A percentile compares a stretch with the other conserved stretches of the same genome.
Evolutionary conservation across 176 grass and related monocot species (phyloP).

Genomic region (Oryza rufipogon): DNA sequence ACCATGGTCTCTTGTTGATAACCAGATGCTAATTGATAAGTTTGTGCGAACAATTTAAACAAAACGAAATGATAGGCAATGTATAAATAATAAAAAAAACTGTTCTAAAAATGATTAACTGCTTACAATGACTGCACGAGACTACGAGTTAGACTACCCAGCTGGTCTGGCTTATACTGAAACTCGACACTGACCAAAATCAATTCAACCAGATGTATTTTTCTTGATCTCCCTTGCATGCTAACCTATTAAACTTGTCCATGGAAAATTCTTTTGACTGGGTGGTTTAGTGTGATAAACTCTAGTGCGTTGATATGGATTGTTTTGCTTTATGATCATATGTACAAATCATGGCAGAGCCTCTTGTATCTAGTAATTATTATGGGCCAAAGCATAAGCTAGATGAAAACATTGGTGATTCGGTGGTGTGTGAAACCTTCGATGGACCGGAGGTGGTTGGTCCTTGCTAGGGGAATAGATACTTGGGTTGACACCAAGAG

Average conservation of each 20-base stretch:
- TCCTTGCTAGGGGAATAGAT: not conserved
- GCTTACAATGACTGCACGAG: not conserved
- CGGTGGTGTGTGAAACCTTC: not conserved
- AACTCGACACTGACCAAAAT: not conserved
- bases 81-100: not conserved
- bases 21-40: not conserved
- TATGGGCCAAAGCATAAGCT: not conserved
- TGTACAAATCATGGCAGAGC: not conserved
- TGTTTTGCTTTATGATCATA: not conserved
- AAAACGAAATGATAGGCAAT: conserved; percentile 15
- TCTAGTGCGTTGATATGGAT: not conserved
- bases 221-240: not conserved
- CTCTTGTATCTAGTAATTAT: not conserved
- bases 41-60: conserved; percentile 1
- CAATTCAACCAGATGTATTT: not conserved
- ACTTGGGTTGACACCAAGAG: not conserved
- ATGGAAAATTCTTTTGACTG: not conserved
- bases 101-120: not conserved
- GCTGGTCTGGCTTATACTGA: not conserved
- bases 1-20: not conserved
- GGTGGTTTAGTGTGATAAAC: not conserved
- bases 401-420: not conserved
- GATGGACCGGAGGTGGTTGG: not conserved
- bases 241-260: not conserved
- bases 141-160: not conserved